Conservation (phyloP, 176 grass and related monocot genomes). For the Cenchrus purpureus region DNA sequence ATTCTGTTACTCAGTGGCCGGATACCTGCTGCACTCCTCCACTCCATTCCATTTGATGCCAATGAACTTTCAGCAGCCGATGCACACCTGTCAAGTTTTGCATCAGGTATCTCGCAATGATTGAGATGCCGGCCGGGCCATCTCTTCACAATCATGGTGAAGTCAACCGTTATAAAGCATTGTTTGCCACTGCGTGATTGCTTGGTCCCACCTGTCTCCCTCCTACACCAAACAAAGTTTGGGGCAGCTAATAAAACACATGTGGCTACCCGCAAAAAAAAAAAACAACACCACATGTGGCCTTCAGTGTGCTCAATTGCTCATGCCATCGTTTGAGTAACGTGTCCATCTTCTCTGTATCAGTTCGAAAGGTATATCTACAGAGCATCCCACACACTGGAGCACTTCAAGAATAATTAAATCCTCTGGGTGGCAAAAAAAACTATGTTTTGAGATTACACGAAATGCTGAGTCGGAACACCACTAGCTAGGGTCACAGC, state of each 20-base stretch:
- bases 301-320: not conserved
- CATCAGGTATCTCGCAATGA: not conserved
- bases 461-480: conserved; percentile 18
- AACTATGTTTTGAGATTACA: conserved; percentile 31
- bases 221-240: not conserved
- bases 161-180: not conserved
- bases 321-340: too few species aligned
- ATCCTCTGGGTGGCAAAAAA: not conserved
- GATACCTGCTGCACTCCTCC: not conserved
- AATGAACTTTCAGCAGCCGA: not conserved
- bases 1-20: not conserved
- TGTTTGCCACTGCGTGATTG: conserved; percentile 3
- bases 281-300: not conserved
- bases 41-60: not conserved
- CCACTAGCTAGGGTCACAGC: not conserved
- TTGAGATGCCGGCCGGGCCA: not conserved
- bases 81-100: not conserved
- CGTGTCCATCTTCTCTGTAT: not conserved
- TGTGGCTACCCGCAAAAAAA: too few species aligned
- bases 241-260: not conserved
- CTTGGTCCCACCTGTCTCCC: not conserved
- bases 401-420: not conserved
- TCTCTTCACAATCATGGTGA: not conserved
- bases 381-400: not conserved
- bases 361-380: not conserved